A percentile compares a stretch with the other conserved stretches of the same genome.
Evolutionary conservation across 768 basidiomycete genomes (phyloP).

Genomic region (Paxillus ammoniavirescens): DNA sequence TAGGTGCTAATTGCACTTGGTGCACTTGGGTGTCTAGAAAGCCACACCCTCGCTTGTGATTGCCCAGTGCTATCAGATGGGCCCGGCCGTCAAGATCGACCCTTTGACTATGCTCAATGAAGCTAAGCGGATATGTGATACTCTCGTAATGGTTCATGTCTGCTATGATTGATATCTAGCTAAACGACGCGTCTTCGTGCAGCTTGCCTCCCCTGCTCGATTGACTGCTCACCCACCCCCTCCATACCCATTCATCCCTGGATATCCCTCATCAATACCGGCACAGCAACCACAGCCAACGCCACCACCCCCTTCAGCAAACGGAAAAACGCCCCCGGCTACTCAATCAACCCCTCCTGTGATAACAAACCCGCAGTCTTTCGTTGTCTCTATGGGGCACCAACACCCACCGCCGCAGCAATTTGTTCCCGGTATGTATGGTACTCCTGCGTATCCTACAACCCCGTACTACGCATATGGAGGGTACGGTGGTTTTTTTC

Average conservation of each 20-base stretch:
- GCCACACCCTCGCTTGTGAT: conserved; percentile 67
- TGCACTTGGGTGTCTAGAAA: conserved; percentile 33
- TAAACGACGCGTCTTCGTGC: conserved; percentile 11
- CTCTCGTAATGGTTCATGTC: conserved; percentile 47
- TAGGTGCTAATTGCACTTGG: conserved; percentile 10
- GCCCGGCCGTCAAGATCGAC: conserved; percentile 66
- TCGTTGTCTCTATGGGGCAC: conserved; percentile 67
- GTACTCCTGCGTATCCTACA: conserved; percentile 49
- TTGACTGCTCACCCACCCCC: conserved; percentile 67
- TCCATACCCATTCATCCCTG: conserved; percentile 48
- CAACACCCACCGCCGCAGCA: conserved; percentile 49
- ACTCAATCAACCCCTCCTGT: conserved; percentile 41
- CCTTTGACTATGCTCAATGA: conserved; percentile 72
- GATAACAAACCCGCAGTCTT: conserved; percentile 70
- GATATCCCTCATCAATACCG: conserved; percentile 28
- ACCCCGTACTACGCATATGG: conserved; percentile 63
- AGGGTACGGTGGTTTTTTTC: conserved; percentile 34
- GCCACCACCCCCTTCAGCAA: conserved; percentile 34
- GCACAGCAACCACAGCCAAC: conserved; percentile 36
- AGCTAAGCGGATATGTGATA: conserved; percentile 77
- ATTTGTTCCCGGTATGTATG: conserved; percentile 35
- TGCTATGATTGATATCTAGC: neutral
- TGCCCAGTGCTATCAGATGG: conserved; percentile 79
- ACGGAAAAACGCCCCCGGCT: conserved; percentile 31
- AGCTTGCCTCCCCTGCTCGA: conserved; percentile 77